A percentile compares a stretch with the other conserved stretches of the same genome.
Evolutionary conservation across 768 basidiomycete genomes (phyloP).

Genomic region (Boletellus sp.): DNA sequence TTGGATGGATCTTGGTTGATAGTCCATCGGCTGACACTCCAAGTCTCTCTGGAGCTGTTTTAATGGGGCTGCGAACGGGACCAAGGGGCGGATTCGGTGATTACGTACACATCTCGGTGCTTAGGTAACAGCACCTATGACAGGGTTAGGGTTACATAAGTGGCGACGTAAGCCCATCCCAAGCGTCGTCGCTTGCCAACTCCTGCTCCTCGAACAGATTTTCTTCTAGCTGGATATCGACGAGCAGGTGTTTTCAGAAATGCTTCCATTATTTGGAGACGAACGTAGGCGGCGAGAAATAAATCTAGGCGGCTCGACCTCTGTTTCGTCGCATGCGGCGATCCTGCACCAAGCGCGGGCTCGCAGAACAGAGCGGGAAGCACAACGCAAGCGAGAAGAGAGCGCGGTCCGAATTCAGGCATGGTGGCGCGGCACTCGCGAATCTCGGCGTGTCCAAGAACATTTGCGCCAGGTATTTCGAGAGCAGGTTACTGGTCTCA

Average conservation of each 20-base stretch:
- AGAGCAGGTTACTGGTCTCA: conserved; percentile 48
- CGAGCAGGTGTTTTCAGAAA: conserved; percentile 5
- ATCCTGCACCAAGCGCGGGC: conserved; percentile 64
- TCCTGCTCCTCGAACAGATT: not conserved
- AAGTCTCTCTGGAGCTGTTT: too few relatives aligned
- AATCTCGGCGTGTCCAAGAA: conserved; percentile 38
- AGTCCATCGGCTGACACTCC: too few relatives aligned
- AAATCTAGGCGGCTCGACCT: conserved; percentile 67
- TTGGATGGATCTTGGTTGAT: too few relatives aligned
- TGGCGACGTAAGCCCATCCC: not conserved
- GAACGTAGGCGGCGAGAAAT: conserved; percentile 58
- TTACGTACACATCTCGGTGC: not conserved
- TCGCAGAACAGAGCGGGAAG: conserved; percentile 54
- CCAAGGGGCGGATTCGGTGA: too few relatives aligned
- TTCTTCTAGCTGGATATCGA: not conserved
- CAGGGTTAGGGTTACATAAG: conserved; percentile 21
- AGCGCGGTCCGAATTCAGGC: conserved; percentile 61
- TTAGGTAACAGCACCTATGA: not conserved
- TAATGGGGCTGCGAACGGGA: too few relatives aligned
- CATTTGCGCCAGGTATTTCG: conserved; percentile 51
- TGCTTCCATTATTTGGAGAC: conserved; percentile 48
- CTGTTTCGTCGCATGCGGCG: conserved; percentile 47
- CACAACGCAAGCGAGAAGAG: conserved; percentile 53
- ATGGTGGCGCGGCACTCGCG: conserved; percentile 59
- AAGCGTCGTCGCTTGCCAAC: not conserved